Evolutionary conservation across 108 stramenopile species (phyloP), one percentile per base, ranked within the genome.

Genomic region (Stephanodiscus minutulus): DNA sequence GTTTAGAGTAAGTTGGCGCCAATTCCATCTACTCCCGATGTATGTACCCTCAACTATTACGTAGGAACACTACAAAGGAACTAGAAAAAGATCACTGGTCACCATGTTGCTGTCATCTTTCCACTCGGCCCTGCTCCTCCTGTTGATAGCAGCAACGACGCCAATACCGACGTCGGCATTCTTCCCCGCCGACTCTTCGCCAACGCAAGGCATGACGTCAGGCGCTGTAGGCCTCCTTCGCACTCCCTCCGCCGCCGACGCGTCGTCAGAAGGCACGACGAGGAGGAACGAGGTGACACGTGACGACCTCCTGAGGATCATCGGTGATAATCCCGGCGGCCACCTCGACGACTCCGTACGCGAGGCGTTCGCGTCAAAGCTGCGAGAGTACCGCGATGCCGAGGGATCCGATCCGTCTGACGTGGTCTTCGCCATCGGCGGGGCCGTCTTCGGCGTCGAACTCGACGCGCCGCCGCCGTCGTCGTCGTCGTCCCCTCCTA

Each of bases 401-500:
- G 67, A 62, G 9, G 78, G 74, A 0, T 70, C 48, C 36, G 72
- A 82, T 66, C 54, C 62, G 5, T 58, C 60, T 44, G 84, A 85
- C 61, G 74, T 85, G 2, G 0, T 85, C 5, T 85, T 82, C 22
- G 66, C 82, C 31, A 82, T 85, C 28, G 84, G 84, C 9, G 18
- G 28, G 18, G 1, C 63, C 9, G 74, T 85, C 2, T 85, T 82
- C 48, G 74, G 78, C 5, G 68, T 67, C 0, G 77, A 68, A 13
- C 18, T 77, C 36, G 73, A 74, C 11, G 43, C 11, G 11, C 12
- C 13, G 39, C 9, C 39, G 39, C 9, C 39, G 39, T 12, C 10
- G 39, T 41, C 39, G 35, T 29, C 27, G 31, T n/a, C 57, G 1
- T 1, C 57, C 0, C 2, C 57, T n/a, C 37, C 59, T 36, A 74